A percentile compares a stretch with the other conserved stretches of the same genome.
phyloP scores from a whole-genome alignment of 2,329 filamentous ascomycete species.

The Arachnomyces sp. region DNA sequence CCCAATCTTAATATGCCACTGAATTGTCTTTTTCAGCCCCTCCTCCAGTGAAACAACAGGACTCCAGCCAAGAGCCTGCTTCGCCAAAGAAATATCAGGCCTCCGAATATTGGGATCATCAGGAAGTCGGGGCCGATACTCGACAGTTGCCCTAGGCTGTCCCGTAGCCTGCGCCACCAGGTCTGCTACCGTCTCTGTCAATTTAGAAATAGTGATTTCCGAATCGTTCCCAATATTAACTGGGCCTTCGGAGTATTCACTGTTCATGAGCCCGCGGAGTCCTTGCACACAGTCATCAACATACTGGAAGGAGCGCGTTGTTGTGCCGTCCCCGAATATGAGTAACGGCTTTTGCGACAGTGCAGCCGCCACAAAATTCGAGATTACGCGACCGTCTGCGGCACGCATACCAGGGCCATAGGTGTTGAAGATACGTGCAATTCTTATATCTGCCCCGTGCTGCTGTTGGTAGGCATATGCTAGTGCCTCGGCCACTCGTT shows the following conservation, averaged over 20 bases:
- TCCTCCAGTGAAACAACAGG: too few relatives aligned
- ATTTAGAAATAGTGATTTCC: conserved; percentile 22
- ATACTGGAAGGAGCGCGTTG: conserved; percentile 26
- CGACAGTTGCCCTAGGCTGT: too few relatives aligned
- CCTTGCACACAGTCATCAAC: conserved; percentile 24
- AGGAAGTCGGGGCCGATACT: too few relatives aligned
- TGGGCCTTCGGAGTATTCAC: conserved; percentile 16
- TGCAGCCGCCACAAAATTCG: conserved; percentile 24
- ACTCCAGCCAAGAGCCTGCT: too few relatives aligned
- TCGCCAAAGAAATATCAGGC: too few relatives aligned
- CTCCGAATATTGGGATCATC: too few relatives aligned
- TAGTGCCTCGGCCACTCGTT: conserved; percentile 33
- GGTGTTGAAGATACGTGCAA: conserved; percentile 29
- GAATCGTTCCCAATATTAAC: conserved; percentile 26
- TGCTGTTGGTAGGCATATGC: conserved; percentile 25
- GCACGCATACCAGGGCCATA: conserved; percentile 25
- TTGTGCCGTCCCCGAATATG: conserved; percentile 23
- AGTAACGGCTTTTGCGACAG: conserved; percentile 18
- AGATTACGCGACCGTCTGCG: conserved; percentile 26
- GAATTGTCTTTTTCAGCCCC: too few relatives aligned
- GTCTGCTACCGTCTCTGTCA: conserved; percentile 19
- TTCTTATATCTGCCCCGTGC: conserved; percentile 20
- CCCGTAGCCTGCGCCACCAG: conserved; percentile 11
- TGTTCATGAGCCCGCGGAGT: conserved; percentile 23
- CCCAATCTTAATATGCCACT: too few relatives aligned